These are phyloP conservation scores for Metarhizium humberi DNA, from an alignment of 2,329 filamentous ascomycete species.

Conservation along the genomic window DNA sequence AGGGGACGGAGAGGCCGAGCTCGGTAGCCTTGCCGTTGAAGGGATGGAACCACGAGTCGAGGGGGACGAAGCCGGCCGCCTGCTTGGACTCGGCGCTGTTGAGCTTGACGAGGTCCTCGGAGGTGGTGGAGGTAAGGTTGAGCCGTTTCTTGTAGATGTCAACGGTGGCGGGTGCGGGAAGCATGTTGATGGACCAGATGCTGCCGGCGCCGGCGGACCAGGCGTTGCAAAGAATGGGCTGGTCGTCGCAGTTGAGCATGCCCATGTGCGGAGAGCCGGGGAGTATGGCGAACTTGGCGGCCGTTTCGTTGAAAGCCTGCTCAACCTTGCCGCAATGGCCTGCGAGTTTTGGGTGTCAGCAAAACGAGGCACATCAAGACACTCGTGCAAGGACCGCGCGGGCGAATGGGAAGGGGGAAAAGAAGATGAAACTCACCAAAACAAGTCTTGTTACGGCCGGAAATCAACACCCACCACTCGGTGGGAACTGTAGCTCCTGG, in stretches of 20 bases:
- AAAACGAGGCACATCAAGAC: not conserved
- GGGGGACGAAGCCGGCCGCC: conserved; percentile 36
- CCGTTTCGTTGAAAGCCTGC: conserved; percentile 57
- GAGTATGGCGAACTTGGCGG: conserved; percentile 51
- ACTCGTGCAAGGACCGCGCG: not conserved
- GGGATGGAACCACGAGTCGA: conserved; percentile 66
- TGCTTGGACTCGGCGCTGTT: conserved; percentile 43
- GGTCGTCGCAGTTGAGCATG: conserved; percentile 63
- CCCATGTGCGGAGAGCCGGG: conserved; percentile 58
- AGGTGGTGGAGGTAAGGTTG: conserved; percentile 60
- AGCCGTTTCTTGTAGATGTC: conserved; percentile 56
- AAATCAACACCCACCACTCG: conserved; percentile 69
- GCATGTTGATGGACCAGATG: conserved; percentile 59
- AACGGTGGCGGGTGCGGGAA: conserved; percentile 53
- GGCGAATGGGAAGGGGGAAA: not conserved
- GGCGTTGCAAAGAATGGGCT: conserved; percentile 65
- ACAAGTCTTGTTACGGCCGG: conserved; percentile 71
- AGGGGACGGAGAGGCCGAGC: conserved; percentile 51
- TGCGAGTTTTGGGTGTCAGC: conserved; percentile 14
- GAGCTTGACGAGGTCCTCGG: conserved; percentile 53
- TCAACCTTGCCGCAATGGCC: conserved; percentile 59
- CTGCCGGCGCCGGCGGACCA: conserved; percentile 58
- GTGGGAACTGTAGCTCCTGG: conserved; percentile 52
- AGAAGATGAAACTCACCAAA: conserved; percentile 39
- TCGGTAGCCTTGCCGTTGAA: conserved; percentile 60